These are phyloP conservation scores for Naematelia encephala DNA, from an alignment of 768 basidiomycete species.

Conservation along the genomic window DNA sequence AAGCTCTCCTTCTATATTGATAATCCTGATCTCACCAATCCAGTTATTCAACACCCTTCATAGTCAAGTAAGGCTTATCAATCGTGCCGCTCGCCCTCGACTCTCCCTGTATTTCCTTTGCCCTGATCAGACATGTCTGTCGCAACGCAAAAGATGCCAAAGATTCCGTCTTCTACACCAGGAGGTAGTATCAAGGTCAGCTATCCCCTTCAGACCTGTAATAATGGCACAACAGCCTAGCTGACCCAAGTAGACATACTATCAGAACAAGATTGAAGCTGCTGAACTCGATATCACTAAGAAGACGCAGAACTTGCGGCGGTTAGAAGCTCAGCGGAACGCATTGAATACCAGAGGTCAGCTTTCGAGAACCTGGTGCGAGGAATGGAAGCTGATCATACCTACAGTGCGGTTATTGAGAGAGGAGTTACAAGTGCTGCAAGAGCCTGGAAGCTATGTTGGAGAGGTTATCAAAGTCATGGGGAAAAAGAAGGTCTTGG, in stretches of 20 bases:
- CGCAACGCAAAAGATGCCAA: constrained; percentile 34
- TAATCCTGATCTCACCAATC: too few species aligned
- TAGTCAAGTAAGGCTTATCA: too few species aligned
- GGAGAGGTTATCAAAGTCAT: constrained; percentile 97
- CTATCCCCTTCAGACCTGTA: not conserved
- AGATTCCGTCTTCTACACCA: constrained; percentile 14
- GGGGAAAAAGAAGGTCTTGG: constrained; percentile 98
- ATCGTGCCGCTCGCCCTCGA: too few species aligned
- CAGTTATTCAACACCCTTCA: too few species aligned
- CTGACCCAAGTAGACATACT: constrained; percentile 65
- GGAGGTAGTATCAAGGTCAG: constrained; percentile 41
- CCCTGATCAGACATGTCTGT: constrained; percentile 29
- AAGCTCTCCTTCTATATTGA: too few species aligned
- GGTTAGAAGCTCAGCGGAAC: constrained; percentile 95
- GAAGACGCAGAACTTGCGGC: constrained; percentile 91
- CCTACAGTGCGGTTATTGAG: constrained; percentile 73
- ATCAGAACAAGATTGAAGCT: constrained; percentile 90
- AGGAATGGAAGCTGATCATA: constrained; percentile 6
- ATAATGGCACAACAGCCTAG: not conserved
- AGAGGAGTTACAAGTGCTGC: constrained; percentile 87
- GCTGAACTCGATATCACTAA: constrained; percentile 90
- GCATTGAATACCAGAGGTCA: constrained; percentile 89
- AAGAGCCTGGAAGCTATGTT: constrained; percentile 95
- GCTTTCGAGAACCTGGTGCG: constrained; percentile 24
- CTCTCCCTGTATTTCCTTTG: not conserved